phyloP scores from a whole-genome alignment of 176 grass and related monocot species.

The Musa schizocarpa region DNA sequence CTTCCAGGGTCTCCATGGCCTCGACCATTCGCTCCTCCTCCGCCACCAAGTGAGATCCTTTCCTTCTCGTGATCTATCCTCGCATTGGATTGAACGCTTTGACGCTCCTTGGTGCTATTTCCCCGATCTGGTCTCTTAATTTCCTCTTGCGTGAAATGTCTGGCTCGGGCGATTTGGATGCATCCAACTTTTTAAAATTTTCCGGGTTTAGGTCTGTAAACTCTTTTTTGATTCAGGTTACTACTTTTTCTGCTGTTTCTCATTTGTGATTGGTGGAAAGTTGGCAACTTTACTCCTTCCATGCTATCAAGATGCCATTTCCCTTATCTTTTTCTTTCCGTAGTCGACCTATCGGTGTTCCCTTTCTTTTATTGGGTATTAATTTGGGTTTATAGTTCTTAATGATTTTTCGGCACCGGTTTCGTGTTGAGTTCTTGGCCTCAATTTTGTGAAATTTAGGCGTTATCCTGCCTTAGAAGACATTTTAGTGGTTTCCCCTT shows the following conservation, averaged over 20 bases:
- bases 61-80: neutral
- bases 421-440: too few relatives aligned
- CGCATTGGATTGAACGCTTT: neutral
- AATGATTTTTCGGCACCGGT: too few relatives aligned
- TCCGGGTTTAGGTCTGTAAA: neutral
- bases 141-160: neutral
- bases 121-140: neutral
- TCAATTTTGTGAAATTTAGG: neutral
- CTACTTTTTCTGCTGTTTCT: neutral
- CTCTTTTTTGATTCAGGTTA: neutral
- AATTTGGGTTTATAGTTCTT: too few relatives aligned
- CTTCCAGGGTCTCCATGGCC: constrained; percentile 10
- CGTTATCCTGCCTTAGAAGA: neutral
- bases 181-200: neutral
- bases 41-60: neutral
- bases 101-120: neutral
- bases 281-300: neutral
- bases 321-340: too few relatives aligned
- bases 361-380: too few relatives aligned
- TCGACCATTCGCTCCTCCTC: neutral
- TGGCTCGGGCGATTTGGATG: neutral
- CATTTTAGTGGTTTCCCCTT: neutral
- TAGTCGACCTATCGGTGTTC: too few relatives aligned
- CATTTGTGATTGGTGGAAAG: neutral
- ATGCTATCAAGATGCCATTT: too few relatives aligned